These are phyloP conservation scores for Alisma plantagoaquatica DNA, from an alignment of 106 monocot species.

Conservation along the genomic window DNA sequence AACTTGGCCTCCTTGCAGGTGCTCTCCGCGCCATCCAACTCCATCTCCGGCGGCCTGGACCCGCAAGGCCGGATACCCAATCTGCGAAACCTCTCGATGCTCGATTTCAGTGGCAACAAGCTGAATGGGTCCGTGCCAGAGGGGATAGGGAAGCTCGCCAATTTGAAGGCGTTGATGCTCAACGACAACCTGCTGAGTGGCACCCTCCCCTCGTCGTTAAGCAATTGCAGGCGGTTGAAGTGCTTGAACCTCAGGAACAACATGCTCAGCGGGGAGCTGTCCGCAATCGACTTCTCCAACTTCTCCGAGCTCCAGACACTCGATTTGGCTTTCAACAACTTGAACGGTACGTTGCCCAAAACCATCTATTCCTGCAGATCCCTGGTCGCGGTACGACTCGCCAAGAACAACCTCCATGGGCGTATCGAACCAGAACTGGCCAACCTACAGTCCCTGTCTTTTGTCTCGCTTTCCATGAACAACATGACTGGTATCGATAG, in stretches of 20 bases:
- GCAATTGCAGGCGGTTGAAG: conserved; percentile 9
- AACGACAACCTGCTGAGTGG: conserved; percentile 16
- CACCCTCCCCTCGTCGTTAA: conserved; percentile 11
- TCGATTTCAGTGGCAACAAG: conserved; percentile 4
- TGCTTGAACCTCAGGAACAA: conserved; percentile 9
- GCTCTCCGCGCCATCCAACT: conserved; percentile 7
- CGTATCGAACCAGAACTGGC: conserved; percentile 9
- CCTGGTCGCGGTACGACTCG: conserved; percentile 23
- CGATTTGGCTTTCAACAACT: conserved; percentile 23
- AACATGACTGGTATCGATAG: conserved; percentile 9
- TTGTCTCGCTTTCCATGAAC: conserved; percentile 28
- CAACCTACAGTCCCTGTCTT: conserved; percentile 14
- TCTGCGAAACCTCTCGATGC: conserved; percentile 4
- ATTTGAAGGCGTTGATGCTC: conserved; percentile 11
- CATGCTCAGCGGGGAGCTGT: conserved; percentile 9
- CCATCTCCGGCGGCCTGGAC: conserved; percentile 1
- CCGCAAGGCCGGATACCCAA: background rate
- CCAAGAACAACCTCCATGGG: conserved; percentile 19
- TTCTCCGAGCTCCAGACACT: conserved; percentile 16
- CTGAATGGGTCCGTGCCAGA: conserved; percentile 6
- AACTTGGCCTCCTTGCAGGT: conserved; percentile 11
- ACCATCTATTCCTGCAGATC: conserved; percentile 33
- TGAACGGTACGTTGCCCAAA: conserved; percentile 18
- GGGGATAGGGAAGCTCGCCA: conserved; percentile 25
- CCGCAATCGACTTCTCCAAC: conserved; percentile 7